Conservation (phyloP, 805 yeast species). For the Ogataea saltuana region DNA sequence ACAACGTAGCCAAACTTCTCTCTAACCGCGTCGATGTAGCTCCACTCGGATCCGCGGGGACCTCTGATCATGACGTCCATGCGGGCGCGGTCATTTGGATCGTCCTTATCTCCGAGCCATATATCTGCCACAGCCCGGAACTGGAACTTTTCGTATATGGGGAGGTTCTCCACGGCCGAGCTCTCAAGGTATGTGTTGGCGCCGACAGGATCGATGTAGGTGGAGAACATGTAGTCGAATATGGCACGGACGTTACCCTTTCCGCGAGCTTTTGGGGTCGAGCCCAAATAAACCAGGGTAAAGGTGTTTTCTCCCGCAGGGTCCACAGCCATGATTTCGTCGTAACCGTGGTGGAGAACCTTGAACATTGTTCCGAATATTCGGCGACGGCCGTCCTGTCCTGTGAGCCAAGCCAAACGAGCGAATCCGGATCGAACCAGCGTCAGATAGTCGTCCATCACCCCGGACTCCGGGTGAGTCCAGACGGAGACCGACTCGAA, state of each 20-base stretch:
- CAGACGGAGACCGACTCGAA: slow-evolving; percentile 59
- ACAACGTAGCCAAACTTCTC: slow-evolving; percentile 26
- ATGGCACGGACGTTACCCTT: slow-evolving; percentile 55
- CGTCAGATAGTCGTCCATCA: slow-evolving; percentile 47
- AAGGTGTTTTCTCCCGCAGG: slow-evolving; percentile 31
- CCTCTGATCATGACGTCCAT: slow-evolving; percentile 44
- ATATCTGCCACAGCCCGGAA: slow-evolving; percentile 51
- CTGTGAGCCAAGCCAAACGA: slow-evolving; percentile 49
- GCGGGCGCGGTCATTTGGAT: slow-evolving; percentile 34
- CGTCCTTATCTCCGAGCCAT: slow-evolving; percentile 38
- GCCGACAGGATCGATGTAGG: slow-evolving; percentile 44
- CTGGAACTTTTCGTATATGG: slow-evolving; percentile 54
- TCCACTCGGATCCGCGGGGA: slow-evolving; percentile 35
- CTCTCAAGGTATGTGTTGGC: slow-evolving; percentile 52
- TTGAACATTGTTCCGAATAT: slow-evolving; percentile 53
- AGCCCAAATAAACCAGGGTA: slow-evolving; percentile 38
- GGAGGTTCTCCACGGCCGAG: slow-evolving; percentile 46
- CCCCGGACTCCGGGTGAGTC: slow-evolving; percentile 48
- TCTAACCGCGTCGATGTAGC: slow-evolving; percentile 28
- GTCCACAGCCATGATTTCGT: slow-evolving; percentile 46
- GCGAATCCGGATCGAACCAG: slow-evolving; percentile 55
- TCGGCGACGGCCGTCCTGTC: slow-evolving; percentile 48
- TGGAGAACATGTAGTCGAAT: slow-evolving; percentile 49
- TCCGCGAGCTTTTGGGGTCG: slow-evolving; percentile 49
- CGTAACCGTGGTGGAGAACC: slow-evolving; percentile 49